Evolutionary conservation across 2,329 filamentous ascomycete species (phyloP).

Genomic region (Dactylellina sp.): DNA sequence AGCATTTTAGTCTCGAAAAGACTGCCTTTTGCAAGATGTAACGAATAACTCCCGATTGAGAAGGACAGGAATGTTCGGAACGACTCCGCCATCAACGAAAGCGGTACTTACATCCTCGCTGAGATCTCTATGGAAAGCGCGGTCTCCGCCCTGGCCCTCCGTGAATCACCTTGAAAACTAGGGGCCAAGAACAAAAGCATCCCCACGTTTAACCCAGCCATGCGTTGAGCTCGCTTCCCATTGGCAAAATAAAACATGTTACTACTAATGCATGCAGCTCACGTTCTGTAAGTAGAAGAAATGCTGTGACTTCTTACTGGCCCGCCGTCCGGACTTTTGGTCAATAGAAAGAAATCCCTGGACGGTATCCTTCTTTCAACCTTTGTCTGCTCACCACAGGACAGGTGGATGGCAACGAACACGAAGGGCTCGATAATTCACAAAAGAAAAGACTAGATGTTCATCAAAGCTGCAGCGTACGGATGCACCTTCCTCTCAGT

Average conservation of each 20-base stretch:
- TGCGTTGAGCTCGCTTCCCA: constrained; percentile 45
- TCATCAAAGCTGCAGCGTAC: no score
- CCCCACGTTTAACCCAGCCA: constrained; percentile 55
- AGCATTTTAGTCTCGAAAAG: constrained; percentile 31
- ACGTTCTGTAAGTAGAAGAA: constrained; percentile 28
- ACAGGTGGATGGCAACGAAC: constrained; percentile 32
- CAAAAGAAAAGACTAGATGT: constrained; percentile 32
- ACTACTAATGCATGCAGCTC: constrained; percentile 52
- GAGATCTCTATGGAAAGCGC: constrained; percentile 23
- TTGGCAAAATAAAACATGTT: constrained; percentile 51
- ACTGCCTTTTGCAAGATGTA: constrained; percentile 23
- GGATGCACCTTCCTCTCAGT: constrained; percentile 53
- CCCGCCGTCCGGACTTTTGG: constrained; percentile 20
- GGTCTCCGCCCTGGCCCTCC: constrained; percentile 38
- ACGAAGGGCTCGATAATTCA: no score
- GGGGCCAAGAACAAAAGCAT: constrained; percentile 30
- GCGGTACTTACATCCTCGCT: constrained; percentile 33
- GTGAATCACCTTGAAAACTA: constrained; percentile 42
- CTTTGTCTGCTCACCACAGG: not conserved
- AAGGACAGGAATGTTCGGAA: constrained; percentile 58
- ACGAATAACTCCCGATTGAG: constrained; percentile 51
- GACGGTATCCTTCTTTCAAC: constrained; percentile 27
- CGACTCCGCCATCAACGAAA: constrained; percentile 55
- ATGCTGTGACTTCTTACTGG: constrained; percentile 33
- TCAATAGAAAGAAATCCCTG: constrained; percentile 25